These are phyloP conservation scores for Calonectria pteridis DNA, from an alignment of 2,329 filamentous ascomycete species.

Conservation along the genomic window DNA sequence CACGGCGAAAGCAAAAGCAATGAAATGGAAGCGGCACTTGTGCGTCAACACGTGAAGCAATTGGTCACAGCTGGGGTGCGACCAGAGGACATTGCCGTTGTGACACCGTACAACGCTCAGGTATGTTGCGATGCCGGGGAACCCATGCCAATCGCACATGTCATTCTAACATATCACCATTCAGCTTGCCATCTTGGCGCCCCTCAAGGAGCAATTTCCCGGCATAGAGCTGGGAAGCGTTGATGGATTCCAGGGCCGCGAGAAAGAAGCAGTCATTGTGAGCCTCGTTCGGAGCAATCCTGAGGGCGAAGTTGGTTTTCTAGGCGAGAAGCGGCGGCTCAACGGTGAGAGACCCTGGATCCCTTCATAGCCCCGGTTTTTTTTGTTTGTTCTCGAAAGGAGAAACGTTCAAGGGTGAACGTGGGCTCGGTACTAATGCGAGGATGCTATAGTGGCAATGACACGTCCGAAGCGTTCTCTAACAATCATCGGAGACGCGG, in stretches of 20 bases:
- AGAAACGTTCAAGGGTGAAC: conserved; percentile 16
- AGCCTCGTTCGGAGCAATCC: conserved; percentile 94
- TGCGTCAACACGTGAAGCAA: conserved; percentile 80
- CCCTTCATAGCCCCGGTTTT: conserved; percentile 18
- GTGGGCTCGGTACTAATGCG: conserved; percentile 35
- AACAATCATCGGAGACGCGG: conserved; percentile 92
- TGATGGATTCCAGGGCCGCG: conserved; percentile 95
- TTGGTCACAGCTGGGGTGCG: conserved; percentile 85
- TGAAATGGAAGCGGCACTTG: conserved; percentile 87
- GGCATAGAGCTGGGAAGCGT: conserved; percentile 96
- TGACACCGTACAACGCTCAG: conserved; percentile 97
- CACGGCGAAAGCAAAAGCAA: conserved; percentile 84
- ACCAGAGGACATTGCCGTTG: conserved; percentile 88
- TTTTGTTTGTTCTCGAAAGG: conserved; percentile 2
- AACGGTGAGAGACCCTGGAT: conserved; percentile 77
- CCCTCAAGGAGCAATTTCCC: conserved; percentile 84
- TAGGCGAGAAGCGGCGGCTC: conserved; percentile 89
- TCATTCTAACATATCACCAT: conserved; percentile 38
- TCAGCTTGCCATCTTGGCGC: conserved; percentile 81
- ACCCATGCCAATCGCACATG: conserved; percentile 16
- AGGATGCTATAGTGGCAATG: conserved; percentile 87
- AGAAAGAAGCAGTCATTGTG: conserved; percentile 95
- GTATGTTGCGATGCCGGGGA: conserved; percentile 53
- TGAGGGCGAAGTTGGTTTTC: conserved; percentile 89
- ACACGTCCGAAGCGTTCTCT: conserved; percentile 92